phyloP scores from a whole-genome alignment of 2,329 filamentous ascomycete species.

The Triangularia setosa region DNA sequence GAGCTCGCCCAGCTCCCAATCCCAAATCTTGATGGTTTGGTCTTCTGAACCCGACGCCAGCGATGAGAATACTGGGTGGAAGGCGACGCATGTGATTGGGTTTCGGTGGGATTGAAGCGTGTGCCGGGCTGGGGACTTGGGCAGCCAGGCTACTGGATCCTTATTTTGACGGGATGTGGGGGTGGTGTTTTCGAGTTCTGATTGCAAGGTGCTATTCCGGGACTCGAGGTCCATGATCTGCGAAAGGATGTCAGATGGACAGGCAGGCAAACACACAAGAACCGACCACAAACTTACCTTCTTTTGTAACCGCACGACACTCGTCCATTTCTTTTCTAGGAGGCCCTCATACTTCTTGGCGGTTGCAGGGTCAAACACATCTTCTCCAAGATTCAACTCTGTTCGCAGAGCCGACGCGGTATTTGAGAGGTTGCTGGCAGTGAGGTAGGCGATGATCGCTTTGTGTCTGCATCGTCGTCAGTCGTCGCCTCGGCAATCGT shows the following conservation, averaged over 20 bases:
- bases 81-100: constrained; percentile 82
- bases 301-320: constrained; percentile 89
- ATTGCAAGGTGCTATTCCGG: constrained; percentile 67
- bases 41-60: constrained; percentile 89
- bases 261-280: background rate
- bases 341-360: constrained; percentile 92
- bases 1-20: constrained; percentile 89
- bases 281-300: constrained; percentile 56
- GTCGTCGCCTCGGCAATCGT: constrained; percentile 10
- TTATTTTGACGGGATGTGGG: constrained; percentile 72
- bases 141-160: constrained; percentile 83
- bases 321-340: constrained; percentile 98
- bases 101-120: constrained; percentile 77
- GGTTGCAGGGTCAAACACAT: constrained; percentile 71
- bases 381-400: constrained; percentile 69
- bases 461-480: constrained; percentile 65
- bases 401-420: constrained; percentile 69
- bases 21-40: constrained; percentile 94
- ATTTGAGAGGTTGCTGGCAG: constrained; percentile 66
- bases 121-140: constrained; percentile 75
- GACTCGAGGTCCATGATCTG: constrained; percentile 93
- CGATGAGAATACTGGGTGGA: constrained; percentile 87
- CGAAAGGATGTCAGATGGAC: background rate
- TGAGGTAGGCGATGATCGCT: constrained; percentile 85
- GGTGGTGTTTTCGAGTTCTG: constrained; percentile 79